Conservation (phyloP, 805 yeast species). For the Monosporozyma solicola region DNA sequence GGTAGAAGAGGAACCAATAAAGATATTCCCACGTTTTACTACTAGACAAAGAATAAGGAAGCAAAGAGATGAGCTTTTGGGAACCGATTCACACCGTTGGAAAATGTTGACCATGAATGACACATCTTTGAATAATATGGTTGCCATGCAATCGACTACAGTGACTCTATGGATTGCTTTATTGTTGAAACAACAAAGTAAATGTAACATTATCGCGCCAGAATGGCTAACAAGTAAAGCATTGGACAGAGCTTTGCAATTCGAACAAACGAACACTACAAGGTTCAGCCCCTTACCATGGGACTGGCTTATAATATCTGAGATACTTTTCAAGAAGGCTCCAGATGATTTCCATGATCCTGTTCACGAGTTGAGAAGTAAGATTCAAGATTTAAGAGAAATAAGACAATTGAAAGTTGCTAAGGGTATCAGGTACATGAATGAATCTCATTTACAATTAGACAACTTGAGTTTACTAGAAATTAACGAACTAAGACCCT, state of each 20-base stretch:
- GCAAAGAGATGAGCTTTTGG: slow-evolving; percentile 1
- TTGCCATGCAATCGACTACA: slow-evolving; percentile 56
- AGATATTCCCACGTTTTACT: slow-evolving; percentile 63
- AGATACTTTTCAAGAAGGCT: slow-evolving; percentile 56
- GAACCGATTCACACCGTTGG: slow-evolving; percentile 10
- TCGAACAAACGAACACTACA: slow-evolving; percentile 49
- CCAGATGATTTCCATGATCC: slow-evolving; percentile 72
- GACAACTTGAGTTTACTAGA: slow-evolving; percentile 79
- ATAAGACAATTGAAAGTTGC: slow-evolving; percentile 72
- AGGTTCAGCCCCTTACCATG: slow-evolving; percentile 69
- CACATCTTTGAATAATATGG: slow-evolving; percentile 23
- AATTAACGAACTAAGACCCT: slow-evolving; percentile 81
- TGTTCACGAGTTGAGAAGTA: slow-evolving; percentile 56
- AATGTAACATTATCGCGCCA: slow-evolving; percentile 81
- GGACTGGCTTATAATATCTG: slow-evolving; percentile 81
- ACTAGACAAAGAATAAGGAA: slow-evolving; percentile 17
- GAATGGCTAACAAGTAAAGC: slow-evolving; percentile 60
- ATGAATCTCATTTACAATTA: slow-evolving; percentile 73
- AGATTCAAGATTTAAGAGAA: slow-evolving; percentile 78
- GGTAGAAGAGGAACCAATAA: slow-evolving; percentile 69
- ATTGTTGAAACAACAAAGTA: slow-evolving; percentile 70
- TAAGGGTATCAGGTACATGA: slow-evolving; percentile 66
- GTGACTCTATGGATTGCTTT: slow-evolving; percentile 88
- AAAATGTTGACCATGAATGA: slow-evolving; percentile 33
- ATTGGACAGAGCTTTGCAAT: slow-evolving; percentile 51